Evolutionary conservation across 371 early-diverging fungal genomes (phyloP).

Genomic region (Syncephalastrum racemosum): DNA sequence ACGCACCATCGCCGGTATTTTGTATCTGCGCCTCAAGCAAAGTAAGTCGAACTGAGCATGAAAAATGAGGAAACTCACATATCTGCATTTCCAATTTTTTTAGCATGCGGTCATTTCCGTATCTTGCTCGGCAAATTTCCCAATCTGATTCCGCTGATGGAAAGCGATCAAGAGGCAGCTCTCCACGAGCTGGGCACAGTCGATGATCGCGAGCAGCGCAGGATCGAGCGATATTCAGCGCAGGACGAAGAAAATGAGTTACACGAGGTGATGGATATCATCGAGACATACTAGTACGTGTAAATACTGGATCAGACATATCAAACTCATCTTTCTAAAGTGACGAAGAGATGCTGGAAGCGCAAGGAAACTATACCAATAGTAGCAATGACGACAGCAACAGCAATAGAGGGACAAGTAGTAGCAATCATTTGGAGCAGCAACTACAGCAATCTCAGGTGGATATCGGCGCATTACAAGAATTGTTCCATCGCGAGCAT

Average conservation of each 20-base stretch:
- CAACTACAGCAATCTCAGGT: no score
- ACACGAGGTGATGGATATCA: constrained; percentile 28
- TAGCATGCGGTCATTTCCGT: constrained; percentile 38
- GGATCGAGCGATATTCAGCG: neutral
- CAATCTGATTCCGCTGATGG: constrained; percentile 29
- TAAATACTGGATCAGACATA: no score
- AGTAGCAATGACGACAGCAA: no score
- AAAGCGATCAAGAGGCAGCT: neutral
- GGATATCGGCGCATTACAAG: constrained; percentile 30
- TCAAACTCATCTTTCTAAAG: neutral
- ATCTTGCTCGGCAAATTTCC: constrained; percentile 39
- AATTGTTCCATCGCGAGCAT: constrained; percentile 25
- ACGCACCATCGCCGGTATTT: constrained; percentile 19
- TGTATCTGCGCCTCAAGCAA: constrained; percentile 45
- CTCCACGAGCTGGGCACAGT: constrained; percentile 2
- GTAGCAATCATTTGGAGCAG: no score
- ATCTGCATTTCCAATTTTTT: neutral
- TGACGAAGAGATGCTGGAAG: constrained; percentile 35
- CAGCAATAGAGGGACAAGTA: no score
- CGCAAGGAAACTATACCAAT: constrained; percentile 15
- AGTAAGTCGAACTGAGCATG: constrained; percentile 11
- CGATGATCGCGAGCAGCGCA: constrained; percentile 13
- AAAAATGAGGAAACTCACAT: neutral
- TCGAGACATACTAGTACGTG: constrained; percentile 39
- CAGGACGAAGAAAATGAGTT: constrained; percentile 28